phyloP scores from a whole-genome alignment of 1,284 basidiomycete genomes.

The Cryptococcus hybrid region DNA sequence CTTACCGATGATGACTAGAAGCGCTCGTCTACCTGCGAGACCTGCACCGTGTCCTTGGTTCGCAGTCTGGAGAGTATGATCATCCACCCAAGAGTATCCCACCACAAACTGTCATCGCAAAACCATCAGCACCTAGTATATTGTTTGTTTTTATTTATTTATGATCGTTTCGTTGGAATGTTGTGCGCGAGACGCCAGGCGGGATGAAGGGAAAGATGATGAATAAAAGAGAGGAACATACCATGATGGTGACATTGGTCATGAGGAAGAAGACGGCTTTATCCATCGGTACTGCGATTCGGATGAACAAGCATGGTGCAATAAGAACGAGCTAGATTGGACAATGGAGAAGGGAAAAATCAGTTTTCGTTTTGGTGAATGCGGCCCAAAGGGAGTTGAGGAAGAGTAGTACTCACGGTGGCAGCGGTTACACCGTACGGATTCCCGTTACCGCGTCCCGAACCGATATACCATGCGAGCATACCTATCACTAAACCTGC shows the following conservation, averaged over 20 bases:
- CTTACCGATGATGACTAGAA: slow-evolving; percentile 48
- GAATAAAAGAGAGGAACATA: slow-evolving; percentile 7
- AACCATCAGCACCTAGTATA: background rate
- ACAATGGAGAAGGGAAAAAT: background rate
- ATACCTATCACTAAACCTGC: slow-evolving; percentile 57
- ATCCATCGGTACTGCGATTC: slow-evolving; percentile 56
- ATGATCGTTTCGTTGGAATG: background rate
- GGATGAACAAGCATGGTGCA: slow-evolving; percentile 58
- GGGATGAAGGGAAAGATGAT: too few species aligned
- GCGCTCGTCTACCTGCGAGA: slow-evolving; percentile 57
- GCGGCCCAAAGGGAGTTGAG: slow-evolving; percentile 9
- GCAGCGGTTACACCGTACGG: slow-evolving; percentile 61
- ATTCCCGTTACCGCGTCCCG: slow-evolving; percentile 57
- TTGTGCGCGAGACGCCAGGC: background rate
- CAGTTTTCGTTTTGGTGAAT: background rate
- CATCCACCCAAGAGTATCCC: slow-evolving; percentile 65
- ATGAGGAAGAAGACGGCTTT: slow-evolving; percentile 47
- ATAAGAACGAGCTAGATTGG: slow-evolving; percentile 52
- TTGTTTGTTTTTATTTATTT: background rate
- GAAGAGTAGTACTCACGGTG: slow-evolving; percentile 54
- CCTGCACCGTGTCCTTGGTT: slow-evolving; percentile 59
- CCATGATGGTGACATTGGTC: slow-evolving; percentile 41
- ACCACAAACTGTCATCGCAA: slow-evolving; percentile 45
- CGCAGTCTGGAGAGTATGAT: slow-evolving; percentile 53
- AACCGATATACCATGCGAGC: slow-evolving; percentile 58